phyloP scores from a whole-genome alignment of 805 yeast species.

The Schwanniomyces pseudopolymorphus region DNA sequence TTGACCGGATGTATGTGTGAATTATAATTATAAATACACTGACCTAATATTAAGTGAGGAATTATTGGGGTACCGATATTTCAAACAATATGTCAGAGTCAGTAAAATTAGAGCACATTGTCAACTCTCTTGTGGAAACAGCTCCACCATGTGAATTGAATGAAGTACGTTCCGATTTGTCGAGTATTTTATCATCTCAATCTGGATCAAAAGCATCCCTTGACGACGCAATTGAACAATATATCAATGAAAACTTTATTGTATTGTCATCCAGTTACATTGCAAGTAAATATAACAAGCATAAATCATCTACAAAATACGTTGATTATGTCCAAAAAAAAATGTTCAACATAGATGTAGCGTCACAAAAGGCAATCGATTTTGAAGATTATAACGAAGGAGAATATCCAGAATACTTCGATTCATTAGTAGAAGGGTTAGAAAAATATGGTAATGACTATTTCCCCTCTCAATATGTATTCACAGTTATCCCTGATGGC shows the following conservation, averaged over 20 bases:
- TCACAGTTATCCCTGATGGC: constrained; percentile 39
- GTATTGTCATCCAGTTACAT: constrained; percentile 29
- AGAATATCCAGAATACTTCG: constrained; percentile 27
- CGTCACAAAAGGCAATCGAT: constrained; percentile 48
- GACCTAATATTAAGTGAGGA: too few species aligned
- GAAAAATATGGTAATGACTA: constrained; percentile 59
- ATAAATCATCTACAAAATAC: constrained; percentile 40
- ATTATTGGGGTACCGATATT: too few species aligned
- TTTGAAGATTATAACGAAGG: constrained; percentile 38
- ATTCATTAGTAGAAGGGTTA: constrained; percentile 32
- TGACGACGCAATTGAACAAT: constrained; percentile 27
- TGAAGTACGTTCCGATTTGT: constrained; percentile 25
- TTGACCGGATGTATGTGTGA: too few species aligned
- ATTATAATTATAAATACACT: too few species aligned
- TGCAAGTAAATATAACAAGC: constrained; percentile 34
- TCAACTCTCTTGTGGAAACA: constrained; percentile 28
- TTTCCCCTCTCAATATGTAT: constrained; percentile 59
- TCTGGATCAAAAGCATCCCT: constrained; percentile 16
- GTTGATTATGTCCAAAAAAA: constrained; percentile 50
- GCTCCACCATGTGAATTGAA: constrained; percentile 42
- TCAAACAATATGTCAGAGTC: constrained; percentile 15
- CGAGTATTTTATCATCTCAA: constrained; percentile 20
- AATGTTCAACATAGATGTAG: constrained; percentile 60
- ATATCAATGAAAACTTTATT: constrained; percentile 27
- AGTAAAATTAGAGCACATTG: constrained; percentile 23